These are phyloP conservation scores for Penicillium sp. DNA, from an alignment of 2,329 filamentous ascomycete species.

Conservation along the genomic window DNA sequence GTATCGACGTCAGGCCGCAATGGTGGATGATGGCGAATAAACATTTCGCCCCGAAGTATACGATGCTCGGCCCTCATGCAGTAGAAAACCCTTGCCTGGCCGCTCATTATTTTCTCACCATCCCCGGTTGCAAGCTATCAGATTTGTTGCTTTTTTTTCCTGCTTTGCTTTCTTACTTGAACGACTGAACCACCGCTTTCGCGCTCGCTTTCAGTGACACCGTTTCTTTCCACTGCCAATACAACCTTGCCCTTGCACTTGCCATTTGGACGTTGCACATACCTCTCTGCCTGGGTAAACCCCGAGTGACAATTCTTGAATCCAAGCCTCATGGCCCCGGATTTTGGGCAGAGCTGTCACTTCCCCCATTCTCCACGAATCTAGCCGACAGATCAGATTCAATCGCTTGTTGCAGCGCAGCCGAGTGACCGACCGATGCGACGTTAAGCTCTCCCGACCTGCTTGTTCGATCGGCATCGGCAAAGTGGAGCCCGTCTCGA, in stretches of 20 bases:
- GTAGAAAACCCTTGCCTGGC: constrained; percentile 23
- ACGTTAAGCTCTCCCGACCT: constrained; percentile 12
- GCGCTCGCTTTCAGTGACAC: background rate
- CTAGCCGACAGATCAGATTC: constrained; percentile 9
- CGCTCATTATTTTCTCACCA: constrained; percentile 13
- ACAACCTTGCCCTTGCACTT: constrained; percentile 15
- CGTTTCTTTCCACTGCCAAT: constrained; percentile 3
- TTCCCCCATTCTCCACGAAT: constrained; percentile 6
- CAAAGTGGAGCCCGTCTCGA: constrained; percentile 5
- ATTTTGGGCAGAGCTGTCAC: constrained; percentile 8
- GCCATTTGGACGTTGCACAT: constrained; percentile 7
- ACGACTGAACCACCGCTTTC: constrained; percentile 10
- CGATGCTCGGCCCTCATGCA: constrained; percentile 15
- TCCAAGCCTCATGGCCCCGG: background rate
- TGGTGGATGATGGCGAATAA: constrained; percentile 12
- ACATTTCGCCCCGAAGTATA: constrained; percentile 10
- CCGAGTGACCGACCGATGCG: constrained; percentile 12
- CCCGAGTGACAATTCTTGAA: background rate
- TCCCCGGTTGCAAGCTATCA: constrained; percentile 11
- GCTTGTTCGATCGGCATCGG: constrained; percentile 3
- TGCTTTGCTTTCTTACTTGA: background rate
- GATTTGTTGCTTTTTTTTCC: background rate
- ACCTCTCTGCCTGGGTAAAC: constrained; percentile 7
- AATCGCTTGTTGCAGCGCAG: background rate
- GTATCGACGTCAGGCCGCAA: constrained; percentile 12